Conservation (phyloP, 1,139 yeast genomes). For the Suhomyces maxii region DNA sequence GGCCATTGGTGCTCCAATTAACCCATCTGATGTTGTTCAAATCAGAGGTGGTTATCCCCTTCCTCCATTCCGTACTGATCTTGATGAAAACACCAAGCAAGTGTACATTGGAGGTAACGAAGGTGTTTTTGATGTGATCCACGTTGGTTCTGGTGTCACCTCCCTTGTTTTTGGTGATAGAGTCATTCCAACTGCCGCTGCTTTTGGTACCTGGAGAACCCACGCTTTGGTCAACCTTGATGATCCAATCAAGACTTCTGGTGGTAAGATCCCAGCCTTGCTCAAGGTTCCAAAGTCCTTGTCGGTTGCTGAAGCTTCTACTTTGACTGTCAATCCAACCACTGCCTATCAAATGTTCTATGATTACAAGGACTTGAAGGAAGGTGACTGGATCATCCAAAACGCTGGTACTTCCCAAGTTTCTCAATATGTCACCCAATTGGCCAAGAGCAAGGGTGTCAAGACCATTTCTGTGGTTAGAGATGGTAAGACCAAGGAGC, state of each 20-base stretch:
- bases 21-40: slow-evolving; percentile 46
- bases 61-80: slow-evolving; percentile 33
- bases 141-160: slow-evolving; percentile 23
- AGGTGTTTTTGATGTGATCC: slow-evolving; percentile 30
- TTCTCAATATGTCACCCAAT: slow-evolving; percentile 30
- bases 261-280: slow-evolving; percentile 17
- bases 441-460: slow-evolving; percentile 25
- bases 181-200: slow-evolving; percentile 30
- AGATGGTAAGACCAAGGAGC: slow-evolving; percentile 29
- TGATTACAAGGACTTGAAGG: slow-evolving; percentile 31
- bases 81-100: slow-evolving; percentile 25
- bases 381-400: slow-evolving; percentile 35
- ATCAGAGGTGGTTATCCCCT: slow-evolving; percentile 45
- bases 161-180: slow-evolving; percentile 29
- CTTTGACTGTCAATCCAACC: slow-evolving; percentile 35
- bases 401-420: slow-evolving; percentile 41
- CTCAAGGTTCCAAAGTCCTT: slow-evolving; percentile 21
- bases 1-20: slow-evolving; percentile 23
- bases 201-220: slow-evolving; percentile 41
- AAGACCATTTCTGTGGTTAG: slow-evolving; percentile 34
- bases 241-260: slow-evolving; percentile 14
- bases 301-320: slow-evolving; percentile 32
- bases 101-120: slow-evolving; percentile 45
- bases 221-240: slow-evolving; percentile 22
- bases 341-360: slow-evolving; percentile 35